phyloP scores from a whole-genome alignment of 768 basidiomycete genomes.

The Phylloporus sp. region DNA sequence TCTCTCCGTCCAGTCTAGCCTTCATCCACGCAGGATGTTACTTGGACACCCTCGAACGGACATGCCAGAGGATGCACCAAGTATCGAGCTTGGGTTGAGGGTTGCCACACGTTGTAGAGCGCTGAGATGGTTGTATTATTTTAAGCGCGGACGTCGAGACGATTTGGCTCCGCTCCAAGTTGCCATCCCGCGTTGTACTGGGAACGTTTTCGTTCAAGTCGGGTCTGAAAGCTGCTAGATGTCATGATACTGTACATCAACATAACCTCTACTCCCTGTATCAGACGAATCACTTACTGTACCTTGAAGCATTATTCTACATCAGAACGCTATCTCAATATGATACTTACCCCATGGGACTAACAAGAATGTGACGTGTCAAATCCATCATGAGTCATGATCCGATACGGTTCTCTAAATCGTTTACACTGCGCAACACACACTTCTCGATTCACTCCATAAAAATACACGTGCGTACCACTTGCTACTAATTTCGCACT shows the following conservation, averaged over 20 bases:
- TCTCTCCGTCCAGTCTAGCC: constrained; percentile 1
- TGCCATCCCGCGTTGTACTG: no score
- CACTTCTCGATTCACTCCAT: not conserved
- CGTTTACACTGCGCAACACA: no score
- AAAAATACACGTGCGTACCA: constrained; percentile 5
- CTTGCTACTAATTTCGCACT: not conserved
- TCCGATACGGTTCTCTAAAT: no score
- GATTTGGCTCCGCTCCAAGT: no score
- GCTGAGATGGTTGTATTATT: not conserved
- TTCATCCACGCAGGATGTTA: not conserved
- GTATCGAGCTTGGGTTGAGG: not conserved
- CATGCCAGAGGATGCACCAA: no score
- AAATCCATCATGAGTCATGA: no score
- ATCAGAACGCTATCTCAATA: no score
- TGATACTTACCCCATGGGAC: no score
- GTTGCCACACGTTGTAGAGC: not conserved
- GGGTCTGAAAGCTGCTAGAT: not conserved
- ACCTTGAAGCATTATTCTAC: no score
- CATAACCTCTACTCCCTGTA: not conserved
- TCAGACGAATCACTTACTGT: no score
- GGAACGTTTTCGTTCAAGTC: not conserved
- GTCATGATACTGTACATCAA: not conserved
- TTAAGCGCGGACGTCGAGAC: not conserved
- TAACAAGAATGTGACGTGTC: no score
- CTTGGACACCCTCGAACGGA: not conserved